Base-by-base conservation (phyloP, 2,329 filamentous ascomycete genomes). In the Fusarium sp. region DNA sequence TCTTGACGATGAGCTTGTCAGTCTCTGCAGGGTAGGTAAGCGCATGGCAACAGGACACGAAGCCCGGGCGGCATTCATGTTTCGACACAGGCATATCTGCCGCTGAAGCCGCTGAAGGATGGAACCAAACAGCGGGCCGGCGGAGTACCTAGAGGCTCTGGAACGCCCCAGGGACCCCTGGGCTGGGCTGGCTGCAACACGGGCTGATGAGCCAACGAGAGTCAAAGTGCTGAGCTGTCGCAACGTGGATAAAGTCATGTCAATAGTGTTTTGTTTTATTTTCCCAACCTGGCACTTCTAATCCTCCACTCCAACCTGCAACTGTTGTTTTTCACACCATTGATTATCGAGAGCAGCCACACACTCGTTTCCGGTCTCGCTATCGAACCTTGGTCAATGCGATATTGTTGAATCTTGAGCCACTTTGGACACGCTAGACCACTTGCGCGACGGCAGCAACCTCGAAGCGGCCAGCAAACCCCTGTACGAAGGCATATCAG, bases 171-270 rank as follows among this genome's bases (percentile, higher is more conserved):
- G 39, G 55, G 26, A 52, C 50, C 60, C 31, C 39, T 42, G 38
- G 38, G 38, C 38, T 62, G 58, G 33, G 31, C 57, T 26, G 19
- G 60, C 44, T 39, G 39, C 26, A 47, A 49, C 50, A 42, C 45
- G 39, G 33, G 26, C 54, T 62, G 52, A 47, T 57, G 34, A 67
- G 65, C 65, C 65, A 69, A 64, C 64, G 49, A 50, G 51, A 68
- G 45, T 39, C 51, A 54, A 68, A 54, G 43, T 69, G 52, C 36
- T 69, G 40, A 69, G 67, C 53, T 70, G 72, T 73, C 64, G 67
- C 69, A 71, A 74, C 71, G 55, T 66, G 68, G 68, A 64, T 60
- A 69, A 65, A 71, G 67, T 59, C 63, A 71, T 65, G 56, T 68
- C 36, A 56, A 51, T 43, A 57, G 33, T 47, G 39, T 42, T 56